Evolutionary conservation across 768 basidiomycete species (phyloP).

Genomic region (Tricholoma furcatifolium): DNA sequence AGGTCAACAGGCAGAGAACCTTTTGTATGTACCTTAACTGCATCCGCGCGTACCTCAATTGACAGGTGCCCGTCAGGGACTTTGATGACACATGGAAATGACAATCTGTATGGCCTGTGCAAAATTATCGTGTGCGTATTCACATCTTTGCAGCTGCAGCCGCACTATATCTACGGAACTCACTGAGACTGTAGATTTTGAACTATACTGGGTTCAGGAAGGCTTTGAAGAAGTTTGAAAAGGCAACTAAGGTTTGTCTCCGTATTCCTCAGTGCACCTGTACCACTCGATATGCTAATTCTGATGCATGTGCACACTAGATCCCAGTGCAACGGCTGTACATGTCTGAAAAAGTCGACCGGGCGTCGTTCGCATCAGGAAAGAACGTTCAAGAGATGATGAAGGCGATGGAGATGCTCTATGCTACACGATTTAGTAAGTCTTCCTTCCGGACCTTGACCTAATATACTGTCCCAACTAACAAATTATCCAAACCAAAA

Average conservation of each 20-base stretch:
- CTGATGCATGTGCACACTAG: constrained; percentile 27
- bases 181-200: constrained; percentile 48
- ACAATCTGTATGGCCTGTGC: too few relatives aligned
- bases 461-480: not conserved
- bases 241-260: constrained; percentile 58
- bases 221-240: constrained; percentile 84
- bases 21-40: constrained; percentile 49
- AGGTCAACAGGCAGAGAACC: constrained; percentile 92
- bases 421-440: constrained; percentile 71
- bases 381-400: constrained; percentile 63
- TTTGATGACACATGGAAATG: constrained; percentile 86
- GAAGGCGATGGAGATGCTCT: constrained; percentile 73
- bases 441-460: constrained; percentile 1
- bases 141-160: not conserved
- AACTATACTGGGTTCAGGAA: constrained; percentile 92
- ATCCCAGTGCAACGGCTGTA: constrained; percentile 74
- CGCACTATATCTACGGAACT: not conserved
- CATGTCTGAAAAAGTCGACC: constrained; percentile 76
- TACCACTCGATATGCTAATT: not conserved
- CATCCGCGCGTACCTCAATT: not conserved
- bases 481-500: constrained; percentile 19
- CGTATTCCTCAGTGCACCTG: not conserved
- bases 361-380: constrained; percentile 65
- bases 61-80: constrained; percentile 45
- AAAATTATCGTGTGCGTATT: constrained; percentile 77